phyloP scores from a whole-genome alignment of 805 yeast species.

The Starmerella lactis-condensi region DNA sequence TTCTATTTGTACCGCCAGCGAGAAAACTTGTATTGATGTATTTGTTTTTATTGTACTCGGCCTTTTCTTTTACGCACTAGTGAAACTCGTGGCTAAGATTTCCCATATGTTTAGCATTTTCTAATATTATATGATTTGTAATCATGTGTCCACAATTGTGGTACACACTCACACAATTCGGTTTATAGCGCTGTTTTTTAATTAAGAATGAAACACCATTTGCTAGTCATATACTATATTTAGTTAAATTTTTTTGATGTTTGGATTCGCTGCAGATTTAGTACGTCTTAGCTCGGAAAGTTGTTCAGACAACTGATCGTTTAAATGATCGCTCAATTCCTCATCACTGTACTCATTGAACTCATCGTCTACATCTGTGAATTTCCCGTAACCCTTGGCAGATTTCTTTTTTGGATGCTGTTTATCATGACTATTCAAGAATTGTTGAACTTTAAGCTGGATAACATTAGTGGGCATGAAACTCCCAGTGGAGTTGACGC shows the following conservation, averaged over 20 bases:
- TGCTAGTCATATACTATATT: no score
- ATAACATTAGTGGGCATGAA: slow-evolving; percentile 20
- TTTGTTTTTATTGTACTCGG: slow-evolving; percentile 5
- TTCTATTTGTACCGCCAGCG: slow-evolving; percentile 8
- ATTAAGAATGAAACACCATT: no score
- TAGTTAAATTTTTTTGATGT: no score
- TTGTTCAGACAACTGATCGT: no score
- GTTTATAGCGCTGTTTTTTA: no score
- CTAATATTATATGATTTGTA: neutral
- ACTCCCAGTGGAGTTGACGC: no score
- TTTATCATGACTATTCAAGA: slow-evolving; percentile 17
- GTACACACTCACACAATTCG: no score
- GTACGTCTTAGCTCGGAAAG: no score
- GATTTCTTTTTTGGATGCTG: slow-evolving; percentile 36
- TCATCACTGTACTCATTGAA: slow-evolving; percentile 2
- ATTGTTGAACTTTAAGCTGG: slow-evolving; percentile 23
- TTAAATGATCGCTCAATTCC: neutral
- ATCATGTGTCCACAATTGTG: neutral
- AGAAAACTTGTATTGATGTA: slow-evolving; percentile 3
- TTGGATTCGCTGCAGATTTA: no score
- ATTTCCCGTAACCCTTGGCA: slow-evolving; percentile 70
- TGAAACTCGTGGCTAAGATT: slow-evolving; percentile 4
- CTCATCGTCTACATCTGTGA: slow-evolving; percentile 27
- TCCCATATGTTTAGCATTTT: slow-evolving; percentile 1
- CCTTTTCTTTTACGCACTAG: slow-evolving; percentile 9